phyloP scores from a whole-genome alignment of 129 eudicot genomes.

The Flaveria linearis region DNA sequence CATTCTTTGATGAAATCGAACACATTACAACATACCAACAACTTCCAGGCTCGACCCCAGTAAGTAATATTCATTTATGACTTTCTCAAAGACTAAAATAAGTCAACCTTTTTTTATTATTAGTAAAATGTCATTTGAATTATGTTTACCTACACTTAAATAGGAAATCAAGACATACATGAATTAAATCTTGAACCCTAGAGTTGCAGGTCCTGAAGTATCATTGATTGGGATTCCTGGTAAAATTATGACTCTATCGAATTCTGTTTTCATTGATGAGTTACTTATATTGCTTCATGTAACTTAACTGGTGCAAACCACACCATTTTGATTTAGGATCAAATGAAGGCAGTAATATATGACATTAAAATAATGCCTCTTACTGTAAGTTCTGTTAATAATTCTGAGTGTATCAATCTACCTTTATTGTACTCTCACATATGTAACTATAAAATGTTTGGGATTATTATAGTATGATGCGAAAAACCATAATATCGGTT shows the following conservation, averaged over 20 bases:
- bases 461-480: no score
- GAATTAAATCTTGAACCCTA: conserved; percentile 74
- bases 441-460: no score
- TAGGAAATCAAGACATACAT: conserved; percentile 92
- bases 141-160: conserved; percentile 11
- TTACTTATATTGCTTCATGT: conserved; percentile 8
- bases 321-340: conserved; percentile 56
- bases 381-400: conserved; percentile 57
- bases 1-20: no score
- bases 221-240: conserved; percentile 94
- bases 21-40: conserved; percentile 23
- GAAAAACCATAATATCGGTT: not conserved
- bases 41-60: conserved; percentile 81
- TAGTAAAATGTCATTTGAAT: not conserved
- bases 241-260: conserved; percentile 27
- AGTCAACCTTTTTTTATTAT: not conserved
- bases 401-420: not conserved
- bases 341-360: conserved; percentile 86
- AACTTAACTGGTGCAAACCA: not conserved
- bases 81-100: not conserved
- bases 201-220: conserved; percentile 84
- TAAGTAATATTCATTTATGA: conserved; percentile 39
- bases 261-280: not conserved
- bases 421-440: no score
- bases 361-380: conserved; percentile 98